Conservation (phyloP, 345 rosid species). For the Nasturtium officinale region DNA sequence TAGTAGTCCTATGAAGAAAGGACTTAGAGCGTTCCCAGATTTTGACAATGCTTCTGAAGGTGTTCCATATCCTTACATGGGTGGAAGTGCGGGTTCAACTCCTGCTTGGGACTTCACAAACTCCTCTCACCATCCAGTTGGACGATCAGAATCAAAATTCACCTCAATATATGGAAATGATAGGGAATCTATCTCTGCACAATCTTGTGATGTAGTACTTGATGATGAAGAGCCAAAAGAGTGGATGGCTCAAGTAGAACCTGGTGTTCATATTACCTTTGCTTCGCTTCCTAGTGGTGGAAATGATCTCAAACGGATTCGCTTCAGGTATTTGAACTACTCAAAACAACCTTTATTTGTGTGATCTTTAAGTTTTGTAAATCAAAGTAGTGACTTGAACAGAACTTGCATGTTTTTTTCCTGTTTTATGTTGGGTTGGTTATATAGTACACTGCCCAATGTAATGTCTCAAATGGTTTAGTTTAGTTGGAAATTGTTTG, state of each 20-base stretch:
- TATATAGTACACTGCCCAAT: too few species aligned
- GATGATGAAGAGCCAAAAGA: constrained; percentile 90
- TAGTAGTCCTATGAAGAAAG: constrained; percentile 69
- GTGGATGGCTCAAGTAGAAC: constrained; percentile 99
- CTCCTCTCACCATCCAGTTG: constrained; percentile 46
- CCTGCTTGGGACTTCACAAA: constrained; percentile 94
- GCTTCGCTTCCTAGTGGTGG: constrained; percentile 90
- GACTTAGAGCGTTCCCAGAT: constrained; percentile 63
- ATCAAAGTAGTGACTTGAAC: neutral
- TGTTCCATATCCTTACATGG: constrained; percentile 70
- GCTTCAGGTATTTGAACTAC: constrained; percentile 65
- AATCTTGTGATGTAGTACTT: constrained; percentile 68
- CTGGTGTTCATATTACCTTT: constrained; percentile 95
- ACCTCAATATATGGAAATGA: constrained; percentile 51
- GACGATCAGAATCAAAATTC: constrained; percentile 58
- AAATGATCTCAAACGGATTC: constrained; percentile 90
- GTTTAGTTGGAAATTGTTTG: neutral
- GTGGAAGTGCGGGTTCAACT: constrained; percentile 80
- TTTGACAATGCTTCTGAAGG: constrained; percentile 79
- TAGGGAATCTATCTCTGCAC: constrained; percentile 58
- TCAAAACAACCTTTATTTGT: constrained; percentile 10
- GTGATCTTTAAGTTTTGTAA: neutral
- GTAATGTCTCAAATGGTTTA: too few species aligned
- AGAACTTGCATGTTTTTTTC: too few species aligned
- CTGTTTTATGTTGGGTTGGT: too few species aligned